Base-by-base conservation (phyloP, 352 stramenopile species). In the Pythium pyrilobum region DNA sequence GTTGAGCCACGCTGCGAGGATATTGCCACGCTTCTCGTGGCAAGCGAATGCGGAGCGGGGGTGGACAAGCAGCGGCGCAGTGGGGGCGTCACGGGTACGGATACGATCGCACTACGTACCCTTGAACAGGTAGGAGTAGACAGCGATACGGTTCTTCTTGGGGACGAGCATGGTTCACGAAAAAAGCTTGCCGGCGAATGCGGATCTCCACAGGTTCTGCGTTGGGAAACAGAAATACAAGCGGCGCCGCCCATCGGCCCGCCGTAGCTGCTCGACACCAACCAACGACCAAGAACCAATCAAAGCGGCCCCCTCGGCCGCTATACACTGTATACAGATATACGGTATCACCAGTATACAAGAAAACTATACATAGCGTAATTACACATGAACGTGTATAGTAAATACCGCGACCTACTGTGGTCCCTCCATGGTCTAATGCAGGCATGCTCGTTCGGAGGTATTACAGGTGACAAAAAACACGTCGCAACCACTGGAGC, bases 71-170 rank as follows among this genome's bases (percentile, higher is more conserved):
- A n/a, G 36, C 23, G 46, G 18, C 33, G 46, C 27, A 27, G 29
- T 27, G 37, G 5, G 25, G 29, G 9, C 11, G 13, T 47, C 20
- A 28, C n/a, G 39, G 37, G 49, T 48, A 47, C 40, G n/a, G 20
- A 11, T 29, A 4, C 34, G 21, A 8, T 18, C 33, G 37, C 21
- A 25, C 10, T 38, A 84, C 72, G 67, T 69, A 90, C 77, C 77
- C 74, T 97, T 96, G 77, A 97, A 97, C 49, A 99, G 95, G 90
- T 99, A 98, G 54, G 87, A 98, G 87, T 98, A 99, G 68, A 98
- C 94, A 74, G 93, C 94, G 75, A 99, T 98, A 72, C 96, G 95
- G 88, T 98, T 98, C 79, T 97, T 96, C 85, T 99, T 99, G 49
- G 95, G 86, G 77, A 99, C 84, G 76, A 94, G 84, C 83, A 92